Evolutionary conservation across 139 green algal genomes (phyloP).

Genomic region (Chlorella vulgaris): DNA sequence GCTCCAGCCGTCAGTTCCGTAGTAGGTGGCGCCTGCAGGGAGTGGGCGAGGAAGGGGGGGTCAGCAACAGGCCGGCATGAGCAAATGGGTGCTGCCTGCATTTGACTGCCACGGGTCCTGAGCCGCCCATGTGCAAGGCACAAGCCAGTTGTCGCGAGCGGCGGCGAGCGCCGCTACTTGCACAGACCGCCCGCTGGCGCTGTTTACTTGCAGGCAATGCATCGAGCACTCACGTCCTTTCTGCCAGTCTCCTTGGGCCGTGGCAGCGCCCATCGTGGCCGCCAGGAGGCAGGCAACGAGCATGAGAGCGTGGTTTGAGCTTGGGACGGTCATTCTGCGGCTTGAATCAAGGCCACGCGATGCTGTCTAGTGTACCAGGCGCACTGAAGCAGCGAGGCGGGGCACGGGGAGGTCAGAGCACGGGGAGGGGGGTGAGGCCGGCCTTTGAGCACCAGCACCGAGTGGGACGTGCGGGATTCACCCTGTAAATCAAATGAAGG

Average conservation of each 20-base stretch:
- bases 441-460: too few species aligned
- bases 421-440: too few species aligned
- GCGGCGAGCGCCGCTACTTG: background rate
- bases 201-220: background rate
- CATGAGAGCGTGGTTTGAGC: background rate
- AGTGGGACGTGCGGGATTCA: too few species aligned
- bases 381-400: too few species aligned
- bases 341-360: too few species aligned
- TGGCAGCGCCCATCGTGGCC: background rate
- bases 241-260: conserved; percentile 1
- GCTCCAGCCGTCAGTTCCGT: conserved; percentile 19
- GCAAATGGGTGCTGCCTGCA: background rate
- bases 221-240: conserved; percentile 10
- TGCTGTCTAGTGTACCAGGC: too few species aligned
- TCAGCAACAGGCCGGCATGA: background rate
- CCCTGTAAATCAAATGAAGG: too few species aligned
- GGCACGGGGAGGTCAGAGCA: too few species aligned
- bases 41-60: too few species aligned
- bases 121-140: too few species aligned
- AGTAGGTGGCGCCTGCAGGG: conserved; percentile 18
- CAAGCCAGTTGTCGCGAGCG: too few species aligned
- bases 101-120: background rate
- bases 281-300: background rate
- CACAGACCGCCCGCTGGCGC: background rate
- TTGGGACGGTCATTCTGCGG: background rate